Evolutionary conservation across 345 rosid genomes (phyloP).

Genomic region (Leavenworthia alabamica): DNA sequence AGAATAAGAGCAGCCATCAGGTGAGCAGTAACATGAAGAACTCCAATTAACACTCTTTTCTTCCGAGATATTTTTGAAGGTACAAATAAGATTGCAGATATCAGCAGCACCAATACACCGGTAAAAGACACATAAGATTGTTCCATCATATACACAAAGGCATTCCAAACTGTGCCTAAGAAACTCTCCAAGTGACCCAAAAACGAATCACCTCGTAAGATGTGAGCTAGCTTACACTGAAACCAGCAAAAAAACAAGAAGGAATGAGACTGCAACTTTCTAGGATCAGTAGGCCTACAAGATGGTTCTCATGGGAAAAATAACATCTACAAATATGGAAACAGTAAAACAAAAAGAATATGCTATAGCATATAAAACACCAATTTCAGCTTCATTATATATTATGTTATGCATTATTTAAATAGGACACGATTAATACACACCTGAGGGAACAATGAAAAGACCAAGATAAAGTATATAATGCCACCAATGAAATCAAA

Average conservation of each 20-base stretch:
- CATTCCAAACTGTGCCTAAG: conserved; percentile 70
- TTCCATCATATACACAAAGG: conserved; percentile 61
- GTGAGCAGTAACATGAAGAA: conserved; percentile 87
- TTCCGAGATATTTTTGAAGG: conserved; percentile 81
- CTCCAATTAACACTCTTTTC: conserved; percentile 67
- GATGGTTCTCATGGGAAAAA: background rate
- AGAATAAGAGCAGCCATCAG: conserved; percentile 84
- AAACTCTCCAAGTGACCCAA: conserved; percentile 80
- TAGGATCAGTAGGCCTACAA: background rate
- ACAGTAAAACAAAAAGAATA: background rate
- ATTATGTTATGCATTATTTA: background rate
- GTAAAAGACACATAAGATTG: conserved; percentile 73
- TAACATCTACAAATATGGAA: background rate
- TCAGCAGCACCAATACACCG: conserved; percentile 61
- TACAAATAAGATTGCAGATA: conserved; percentile 64
- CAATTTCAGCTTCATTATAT: background rate
- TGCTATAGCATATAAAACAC: background rate
- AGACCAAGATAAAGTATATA: conserved; percentile 80
- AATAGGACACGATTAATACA: conserved; percentile 11
- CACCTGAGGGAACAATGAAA: conserved; percentile 94
- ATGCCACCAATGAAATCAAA: conserved; percentile 97
- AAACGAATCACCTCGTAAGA: conserved; percentile 81
- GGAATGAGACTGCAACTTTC: conserved; percentile 3
- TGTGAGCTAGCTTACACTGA: conserved; percentile 89
- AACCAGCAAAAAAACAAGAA: conserved; percentile 16